Evolutionary conservation across 164 flowering plant species (phyloP), one percentile per base, ranked within the genome.

Genomic region (Amborella trichopoda): DNA sequence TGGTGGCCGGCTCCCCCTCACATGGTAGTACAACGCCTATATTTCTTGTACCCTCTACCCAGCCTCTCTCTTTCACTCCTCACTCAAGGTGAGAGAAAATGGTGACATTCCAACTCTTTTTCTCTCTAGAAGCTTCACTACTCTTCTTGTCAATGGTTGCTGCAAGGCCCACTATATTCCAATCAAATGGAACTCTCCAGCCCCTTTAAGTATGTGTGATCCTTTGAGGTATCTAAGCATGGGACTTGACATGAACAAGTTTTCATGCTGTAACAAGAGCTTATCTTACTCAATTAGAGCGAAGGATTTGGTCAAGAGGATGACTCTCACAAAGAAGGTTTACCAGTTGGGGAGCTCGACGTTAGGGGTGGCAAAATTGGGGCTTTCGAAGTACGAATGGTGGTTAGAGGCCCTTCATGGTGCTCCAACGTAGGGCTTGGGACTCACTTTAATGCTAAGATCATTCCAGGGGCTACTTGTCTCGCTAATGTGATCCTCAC

Each of bases 11-110:
- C n/a, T n/a, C n/a, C n/a, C n/a, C n/a, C n/a, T n/a, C n/a, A n/a
- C n/a, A n/a, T n/a, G n/a, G n/a, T n/a, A 70, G 34, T 25, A 42
- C 28, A 60, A 54, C 12, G 59, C 64, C 8, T 68, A 70, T 68
- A 23, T 62, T 25, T 26, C 27, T 10, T 14, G 8, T 40, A 43
- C 16, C n/a, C n/a, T n/a, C n/a, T n/a, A n/a, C n/a, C n/a, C n/a
- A n/a, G n/a, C n/a, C n/a, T n/a, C n/a, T n/a, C n/a, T n/a, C n/a
- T n/a, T n/a, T n/a, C n/a, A n/a, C n/a, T 18, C 13, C n/a, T n/a
- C n/a, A n/a, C n/a, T n/a, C n/a, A n/a, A n/a, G n/a, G n/a, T n/a
- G n/a, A n/a, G n/a, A n/a, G n/a, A n/a, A n/a, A n/a, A n/a, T n/a
- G n/a, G n/a, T n/a, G n/a, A n/a, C n/a, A n/a, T n/a, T n/a, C n/a